Base-by-base conservation (phyloP, 2,329 filamentous ascomycete genomes). In the Aspergillus sp. region DNA sequence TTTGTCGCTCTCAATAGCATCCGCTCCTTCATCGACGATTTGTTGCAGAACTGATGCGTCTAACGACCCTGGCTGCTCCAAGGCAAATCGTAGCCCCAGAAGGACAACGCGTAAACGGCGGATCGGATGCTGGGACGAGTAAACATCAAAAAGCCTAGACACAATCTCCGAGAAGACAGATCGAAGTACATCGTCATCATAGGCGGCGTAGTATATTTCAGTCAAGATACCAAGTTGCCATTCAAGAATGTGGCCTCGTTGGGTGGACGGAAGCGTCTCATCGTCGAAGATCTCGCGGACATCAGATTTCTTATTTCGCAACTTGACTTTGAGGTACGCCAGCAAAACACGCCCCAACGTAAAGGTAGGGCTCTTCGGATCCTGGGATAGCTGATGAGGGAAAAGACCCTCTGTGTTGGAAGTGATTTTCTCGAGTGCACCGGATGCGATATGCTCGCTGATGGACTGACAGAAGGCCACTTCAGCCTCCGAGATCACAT, bases 401-500 rank as follows among this genome's bases (percentile, higher is more conserved):
- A 74, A 72, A 8, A 65, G 67, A 9, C 67, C 70, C 4, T 68
- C 48, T 8, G 74, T 69, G 43, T 65, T 65, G 11, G 70, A 68
- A 1, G 68, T 57, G 13, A 76, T 68, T 41, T 75, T 64, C 7
- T 72, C 64, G 58, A 82, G 63, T 19, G 70, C 65, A 3, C 76
- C 80, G 22, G 72, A 66, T 4, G 74, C 67, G 34, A 82, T 73
- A 64, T 81, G 76, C 54, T 78, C 76, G 23, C 69, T 66, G 43
- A 83, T 76, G 4, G 80, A 77, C 47, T 76, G 73, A 43, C 67
- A 66, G 46, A 81, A 80, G 7, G 75, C 72, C 31, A 72, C 62
- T 22, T 73, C 71, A 0, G 80, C 76, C 55, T 77, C 76, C 25
- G 62, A 61, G 25, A 64, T 68, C 57, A 78, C 71, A 45, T 73